A percentile compares a stretch with the other conserved stretches of the same genome.
phyloP scores from a whole-genome alignment of 192 early-diverging fungal genomes.

The Podila epigama region DNA sequence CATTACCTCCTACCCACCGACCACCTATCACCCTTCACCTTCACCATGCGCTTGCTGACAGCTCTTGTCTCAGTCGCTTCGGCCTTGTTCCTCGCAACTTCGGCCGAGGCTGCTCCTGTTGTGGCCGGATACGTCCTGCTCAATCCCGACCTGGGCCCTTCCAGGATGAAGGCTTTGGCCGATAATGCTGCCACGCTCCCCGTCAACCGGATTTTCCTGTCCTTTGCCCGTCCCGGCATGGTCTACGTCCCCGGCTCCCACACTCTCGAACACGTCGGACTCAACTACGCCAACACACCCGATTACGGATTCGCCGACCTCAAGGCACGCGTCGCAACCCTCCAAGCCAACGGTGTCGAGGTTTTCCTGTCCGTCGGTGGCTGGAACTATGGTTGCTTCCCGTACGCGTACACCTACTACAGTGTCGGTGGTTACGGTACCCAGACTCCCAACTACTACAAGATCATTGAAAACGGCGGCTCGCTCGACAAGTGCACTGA shows the following conservation, averaged over 20 bases:
- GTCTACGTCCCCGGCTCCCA: slow-evolving; percentile 45
- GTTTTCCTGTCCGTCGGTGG: slow-evolving; percentile 47
- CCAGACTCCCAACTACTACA: slow-evolving; percentile 48
- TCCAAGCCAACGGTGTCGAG: slow-evolving; percentile 34
- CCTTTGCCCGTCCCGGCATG: slow-evolving; percentile 40
- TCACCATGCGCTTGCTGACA: slow-evolving; percentile 30
- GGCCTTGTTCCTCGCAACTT: slow-evolving; percentile 5
- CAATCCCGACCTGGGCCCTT: slow-evolving; percentile 31
- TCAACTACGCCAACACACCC: slow-evolving; percentile 21
- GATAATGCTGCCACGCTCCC: slow-evolving; percentile 40
- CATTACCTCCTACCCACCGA: background rate
- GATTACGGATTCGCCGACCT: slow-evolving; percentile 45
- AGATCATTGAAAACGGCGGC: slow-evolving; percentile 29
- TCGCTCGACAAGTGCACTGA: slow-evolving; percentile 27
- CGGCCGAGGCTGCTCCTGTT: slow-evolving; percentile 13
- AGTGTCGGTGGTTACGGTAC: slow-evolving; percentile 46
- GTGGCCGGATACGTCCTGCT: slow-evolving; percentile 40
- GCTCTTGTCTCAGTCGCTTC: slow-evolving; percentile 34
- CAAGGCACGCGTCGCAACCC: slow-evolving; percentile 14
- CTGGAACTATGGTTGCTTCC: slow-evolving; percentile 52
- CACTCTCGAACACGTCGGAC: slow-evolving; percentile 34
- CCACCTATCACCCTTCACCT: background rate
- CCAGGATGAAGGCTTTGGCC: slow-evolving; percentile 42
- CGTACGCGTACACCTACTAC: slow-evolving; percentile 46
- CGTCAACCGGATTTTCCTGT: slow-evolving; percentile 29